Conservation (phyloP, 2,329 filamentous ascomycete genomes). For the Fusarium coffeatum region DNA sequence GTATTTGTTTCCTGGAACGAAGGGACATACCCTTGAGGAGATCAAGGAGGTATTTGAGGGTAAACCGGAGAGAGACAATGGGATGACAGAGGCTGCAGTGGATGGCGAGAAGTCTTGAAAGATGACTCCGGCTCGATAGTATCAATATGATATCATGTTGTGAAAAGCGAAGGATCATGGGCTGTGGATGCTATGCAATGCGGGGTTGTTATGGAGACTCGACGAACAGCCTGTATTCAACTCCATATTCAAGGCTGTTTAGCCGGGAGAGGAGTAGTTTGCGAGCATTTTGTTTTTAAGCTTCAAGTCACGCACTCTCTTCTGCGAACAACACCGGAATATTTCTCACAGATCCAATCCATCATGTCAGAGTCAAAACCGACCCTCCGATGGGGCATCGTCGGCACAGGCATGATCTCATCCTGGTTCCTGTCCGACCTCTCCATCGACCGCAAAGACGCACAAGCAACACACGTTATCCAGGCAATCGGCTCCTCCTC, state of each 20-base stretch:
- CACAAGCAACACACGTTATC: slow-evolving; percentile 55
- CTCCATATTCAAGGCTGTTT: not conserved
- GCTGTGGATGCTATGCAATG: not conserved
- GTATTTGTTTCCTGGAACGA: slow-evolving; percentile 33
- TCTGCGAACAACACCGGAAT: no score
- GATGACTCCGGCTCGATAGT: no score
- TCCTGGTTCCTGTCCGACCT: slow-evolving; percentile 60
- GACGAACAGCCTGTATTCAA: not conserved
- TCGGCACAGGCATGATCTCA: slow-evolving; percentile 58
- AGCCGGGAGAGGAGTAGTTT: not conserved
- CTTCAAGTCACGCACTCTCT: no score
- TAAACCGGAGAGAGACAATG: not conserved
- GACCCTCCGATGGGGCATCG: slow-evolving; percentile 53
- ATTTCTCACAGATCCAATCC: no score
- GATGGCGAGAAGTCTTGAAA: not conserved
- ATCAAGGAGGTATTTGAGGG: slow-evolving; percentile 27
- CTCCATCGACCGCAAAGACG: slow-evolving; percentile 50
- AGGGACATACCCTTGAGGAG: slow-evolving; percentile 30
- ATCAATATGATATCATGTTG: not conserved
- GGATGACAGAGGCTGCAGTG: not conserved
- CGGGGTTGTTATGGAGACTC: not conserved
- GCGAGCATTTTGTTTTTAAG: no score
- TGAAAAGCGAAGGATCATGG: not conserved
- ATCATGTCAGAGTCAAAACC: slow-evolving; percentile 32
- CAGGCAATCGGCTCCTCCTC: slow-evolving; percentile 58